Percentiles rank a stretch among this genome's conserved stretches.
phyloP scores from a whole-genome alignment of 176 grass and related monocot genomes.

The Eremochloa ophiuroides region DNA sequence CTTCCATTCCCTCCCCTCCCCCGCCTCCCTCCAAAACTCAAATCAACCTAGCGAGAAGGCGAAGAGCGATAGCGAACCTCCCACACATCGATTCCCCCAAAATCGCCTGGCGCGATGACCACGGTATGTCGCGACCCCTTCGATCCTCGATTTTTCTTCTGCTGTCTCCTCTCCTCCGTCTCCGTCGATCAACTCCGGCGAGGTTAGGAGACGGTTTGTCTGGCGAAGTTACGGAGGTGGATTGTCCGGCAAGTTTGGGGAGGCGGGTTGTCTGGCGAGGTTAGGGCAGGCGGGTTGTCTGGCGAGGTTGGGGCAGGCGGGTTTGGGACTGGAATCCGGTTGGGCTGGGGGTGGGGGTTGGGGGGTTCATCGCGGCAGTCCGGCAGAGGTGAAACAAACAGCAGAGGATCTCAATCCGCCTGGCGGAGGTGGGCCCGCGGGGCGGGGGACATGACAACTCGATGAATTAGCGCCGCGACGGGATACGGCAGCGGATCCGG shows the following conservation, averaged over 20 bases:
- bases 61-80: not conserved
- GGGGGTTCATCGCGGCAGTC: not conserved
- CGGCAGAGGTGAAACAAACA: not conserved
- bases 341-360: not conserved
- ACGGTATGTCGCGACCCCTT: slow-evolving; percentile 15
- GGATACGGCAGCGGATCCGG: not conserved
- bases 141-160: not conserved
- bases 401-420: not conserved
- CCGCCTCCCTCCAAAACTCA: slow-evolving; percentile 10
- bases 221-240: not conserved
- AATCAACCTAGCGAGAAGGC: not conserved
- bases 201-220: not conserved
- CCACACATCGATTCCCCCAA: not conserved
- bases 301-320: not conserved
- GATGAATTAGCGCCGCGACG: not conserved
- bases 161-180: not conserved
- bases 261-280: no score
- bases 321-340: not conserved
- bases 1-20: not conserved
- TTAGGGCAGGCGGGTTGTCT: no score
- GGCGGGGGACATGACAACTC: not conserved
- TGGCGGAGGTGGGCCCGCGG: not conserved
- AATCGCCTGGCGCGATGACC: slow-evolving; percentile 8
- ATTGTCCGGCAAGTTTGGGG: not conserved
- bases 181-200: not conserved